Evolutionary conservation across 2,329 filamentous ascomycete genomes (phyloP), one percentile per base, ranked within the genome.

Genomic region (Kalmusia sp.): DNA sequence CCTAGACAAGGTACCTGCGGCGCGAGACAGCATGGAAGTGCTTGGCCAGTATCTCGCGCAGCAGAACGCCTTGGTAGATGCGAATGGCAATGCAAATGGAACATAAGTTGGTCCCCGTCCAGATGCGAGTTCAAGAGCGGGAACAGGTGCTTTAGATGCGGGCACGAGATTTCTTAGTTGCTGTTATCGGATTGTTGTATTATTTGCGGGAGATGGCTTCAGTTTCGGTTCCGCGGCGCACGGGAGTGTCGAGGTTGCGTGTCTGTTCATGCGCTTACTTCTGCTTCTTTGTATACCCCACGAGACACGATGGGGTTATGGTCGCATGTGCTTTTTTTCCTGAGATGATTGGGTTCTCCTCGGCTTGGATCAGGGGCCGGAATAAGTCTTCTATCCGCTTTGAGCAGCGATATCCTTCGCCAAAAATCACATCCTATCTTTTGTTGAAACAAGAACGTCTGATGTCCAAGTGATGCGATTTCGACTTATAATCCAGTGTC

Each of bases 1-100:
- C 12, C 80, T 92, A 21, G 82, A 87, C 44, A 79, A 82, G 9
- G 87, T 92, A 49, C 85, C 86, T 0, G 82, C 81, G 19, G 85
- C 90, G 0, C 80, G 85, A 19, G 82, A 86, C 1, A 86, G 92
- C 55, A 68, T 79, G 9, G 56, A 44, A 6, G 61, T 68, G 1
- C 51, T 73, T 4, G 59, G 49, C 1, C 54, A 67, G 22, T 63
- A 70, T 33, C 28, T 73, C 33, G 38, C 49, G 38, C 40, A 61
- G 15, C 48, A 48, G 48, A 41, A 46, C 17, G 34, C 27, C 14
- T 5, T 14, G 2, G 38, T 12, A 41, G 4, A 9, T 14, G 6
- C 22, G n/a, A 43, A 24, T 21, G 39, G 9, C 27, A 43, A 43
- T 19, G 25, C 21, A 14, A 30, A 30, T 11, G 39, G 38, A 2